Evolutionary conservation across 805 yeast species (phyloP).

Genomic region (Starmerella gropengiesseri): DNA sequence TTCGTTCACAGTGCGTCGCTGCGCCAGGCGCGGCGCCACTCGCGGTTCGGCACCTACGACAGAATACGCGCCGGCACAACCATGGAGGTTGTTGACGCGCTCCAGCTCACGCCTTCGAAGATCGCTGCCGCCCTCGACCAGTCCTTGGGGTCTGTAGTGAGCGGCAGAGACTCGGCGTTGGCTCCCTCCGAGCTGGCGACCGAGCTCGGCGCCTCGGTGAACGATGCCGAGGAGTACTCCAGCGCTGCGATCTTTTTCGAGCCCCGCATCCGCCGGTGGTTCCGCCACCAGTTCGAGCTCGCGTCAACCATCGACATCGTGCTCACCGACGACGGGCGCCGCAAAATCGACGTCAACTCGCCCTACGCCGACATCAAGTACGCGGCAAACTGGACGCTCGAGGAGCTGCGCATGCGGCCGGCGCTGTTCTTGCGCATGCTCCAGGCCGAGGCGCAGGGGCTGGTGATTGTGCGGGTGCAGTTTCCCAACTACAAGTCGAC

Average conservation of each 20-base stretch:
- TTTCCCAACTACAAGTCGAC: conserved; percentile 37
- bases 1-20: conserved; percentile 57
- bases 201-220: conserved; percentile 37
- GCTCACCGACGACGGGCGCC: conserved; percentile 72
- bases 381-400: conserved; percentile 68
- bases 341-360: conserved; percentile 66
- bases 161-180: conserved; percentile 58
- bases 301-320: conserved; percentile 59
- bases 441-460: conserved; percentile 76
- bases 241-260: conserved; percentile 30
- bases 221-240: conserved; percentile 11
- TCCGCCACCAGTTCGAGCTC: conserved; percentile 48
- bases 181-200: conserved; percentile 32
- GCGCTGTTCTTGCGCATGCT: conserved; percentile 80
- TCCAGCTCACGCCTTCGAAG: conserved; percentile 24
- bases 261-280: conserved; percentile 62
- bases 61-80: conserved; percentile 46
- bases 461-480: conserved; percentile 54
- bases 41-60: conserved; percentile 33
- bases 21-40: conserved; percentile 30
- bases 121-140: conserved; percentile 37
- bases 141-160: conserved; percentile 68
- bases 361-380: conserved; percentile 85
- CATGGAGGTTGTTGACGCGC: conserved; percentile 29
- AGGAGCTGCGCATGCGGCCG: conserved; percentile 64